A percentile compares a stretch with the other conserved stretches of the same genome.
Conservation (phyloP, 768 basidiomycete genomes). For the Hydnum rufescens region DNA sequence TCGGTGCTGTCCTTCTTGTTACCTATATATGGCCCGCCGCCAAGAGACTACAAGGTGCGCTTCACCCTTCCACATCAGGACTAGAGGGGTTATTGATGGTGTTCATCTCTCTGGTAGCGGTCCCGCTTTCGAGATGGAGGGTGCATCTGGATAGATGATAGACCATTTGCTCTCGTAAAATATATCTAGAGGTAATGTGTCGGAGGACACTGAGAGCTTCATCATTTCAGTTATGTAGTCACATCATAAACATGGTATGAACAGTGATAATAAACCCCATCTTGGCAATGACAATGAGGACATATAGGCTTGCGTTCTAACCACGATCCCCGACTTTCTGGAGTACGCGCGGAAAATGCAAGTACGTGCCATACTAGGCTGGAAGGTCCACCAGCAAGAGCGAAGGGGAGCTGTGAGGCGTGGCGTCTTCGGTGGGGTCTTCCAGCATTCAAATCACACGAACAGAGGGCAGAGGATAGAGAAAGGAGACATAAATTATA, state of each 20-base stretch:
- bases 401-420: no score
- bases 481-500: not conserved
- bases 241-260: not conserved
- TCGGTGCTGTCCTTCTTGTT: slow-evolving; percentile 57
- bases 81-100: no score
- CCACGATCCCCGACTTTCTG: no score
- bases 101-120: no score
- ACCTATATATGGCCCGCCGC: slow-evolving; percentile 71
- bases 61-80: no score
- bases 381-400: no score
- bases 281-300: not conserved
- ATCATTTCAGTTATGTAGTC: not conserved
- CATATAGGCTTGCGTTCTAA: no score
- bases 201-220: not conserved
- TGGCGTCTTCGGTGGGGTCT: no score
- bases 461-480: no score
- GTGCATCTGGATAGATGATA: not conserved
- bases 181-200: not conserved
- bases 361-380: no score
- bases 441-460: no score
- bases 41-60: slow-evolving; percentile 64
- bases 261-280: not conserved
- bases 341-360: no score
- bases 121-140: not conserved
- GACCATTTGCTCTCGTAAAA: not conserved